Conservation (phyloP, 2,329 filamentous ascomycete species). For the Teratosphaeria gauchensis region DNA sequence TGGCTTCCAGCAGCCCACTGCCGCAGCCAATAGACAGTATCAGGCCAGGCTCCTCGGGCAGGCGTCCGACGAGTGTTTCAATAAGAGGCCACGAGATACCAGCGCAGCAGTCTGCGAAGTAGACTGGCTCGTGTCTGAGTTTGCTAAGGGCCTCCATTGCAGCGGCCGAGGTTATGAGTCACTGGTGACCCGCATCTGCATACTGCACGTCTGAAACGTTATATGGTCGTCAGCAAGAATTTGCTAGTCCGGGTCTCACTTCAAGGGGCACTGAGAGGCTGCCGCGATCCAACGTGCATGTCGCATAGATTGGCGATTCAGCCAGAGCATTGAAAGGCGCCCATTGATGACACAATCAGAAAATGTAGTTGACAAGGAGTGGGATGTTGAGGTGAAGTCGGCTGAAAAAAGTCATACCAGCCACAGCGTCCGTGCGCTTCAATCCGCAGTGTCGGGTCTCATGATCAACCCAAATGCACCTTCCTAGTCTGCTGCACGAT, state of each 20-base stretch:
- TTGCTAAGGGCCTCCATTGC: constrained; percentile 2
- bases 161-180: background rate
- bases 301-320: background rate
- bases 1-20: constrained; percentile 41
- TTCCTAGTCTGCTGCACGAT: background rate
- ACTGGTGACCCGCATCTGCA: background rate
- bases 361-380: background rate
- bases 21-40: constrained; percentile 39
- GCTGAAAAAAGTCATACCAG: background rate
- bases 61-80: constrained; percentile 6
- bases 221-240: background rate
- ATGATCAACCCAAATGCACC: background rate
- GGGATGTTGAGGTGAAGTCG: background rate
- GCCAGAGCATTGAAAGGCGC: too few relatives aligned
- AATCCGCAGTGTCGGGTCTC: background rate
- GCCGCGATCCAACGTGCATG: background rate
- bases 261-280: background rate
- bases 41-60: constrained; percentile 12
- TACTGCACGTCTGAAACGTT: background rate
- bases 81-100: constrained; percentile 16
- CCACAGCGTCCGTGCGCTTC: background rate
- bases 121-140: constrained; percentile 10
- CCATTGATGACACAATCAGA: background rate
- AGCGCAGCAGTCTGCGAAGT: constrained; percentile 18
- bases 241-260: background rate